phyloP scores from a whole-genome alignment of 345 rosid species.

The Toxicodendron radicans region DNA sequence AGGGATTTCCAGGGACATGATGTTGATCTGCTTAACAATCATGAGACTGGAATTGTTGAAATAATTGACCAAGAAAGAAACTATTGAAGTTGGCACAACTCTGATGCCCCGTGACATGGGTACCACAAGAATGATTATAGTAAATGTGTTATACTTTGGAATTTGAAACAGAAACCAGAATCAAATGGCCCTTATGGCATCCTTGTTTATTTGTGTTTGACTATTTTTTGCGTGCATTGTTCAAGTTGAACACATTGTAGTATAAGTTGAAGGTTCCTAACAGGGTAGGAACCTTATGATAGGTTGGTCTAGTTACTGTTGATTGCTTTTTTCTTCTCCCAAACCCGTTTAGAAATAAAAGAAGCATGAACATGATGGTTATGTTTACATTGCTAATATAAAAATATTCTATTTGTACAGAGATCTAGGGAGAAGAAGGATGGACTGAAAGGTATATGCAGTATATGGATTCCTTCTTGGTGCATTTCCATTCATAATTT shows the following conservation, averaged over 20 bases:
- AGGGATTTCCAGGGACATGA: background rate
- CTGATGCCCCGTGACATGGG: background rate
- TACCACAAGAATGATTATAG: background rate
- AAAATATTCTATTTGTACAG: slow-evolving; percentile 36
- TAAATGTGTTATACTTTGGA: background rate
- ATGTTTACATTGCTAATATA: slow-evolving; percentile 11
- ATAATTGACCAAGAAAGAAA: background rate
- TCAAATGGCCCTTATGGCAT: background rate
- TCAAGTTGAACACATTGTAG: background rate
- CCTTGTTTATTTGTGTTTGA: background rate
- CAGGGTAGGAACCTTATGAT: background rate
- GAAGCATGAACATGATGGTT: slow-evolving; percentile 15
- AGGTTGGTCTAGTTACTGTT: background rate
- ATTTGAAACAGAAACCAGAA: no score
- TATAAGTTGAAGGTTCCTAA: background rate
- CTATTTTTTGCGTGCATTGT: background rate
- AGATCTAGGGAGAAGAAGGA: slow-evolving; percentile 53
- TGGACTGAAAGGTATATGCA: slow-evolving; percentile 51
- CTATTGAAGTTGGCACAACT: background rate
- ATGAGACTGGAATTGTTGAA: background rate
- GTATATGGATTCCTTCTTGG: slow-evolving; percentile 11
- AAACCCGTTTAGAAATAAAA: background rate
- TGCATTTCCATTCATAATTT: slow-evolving; percentile 8
- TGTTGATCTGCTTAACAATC: background rate
- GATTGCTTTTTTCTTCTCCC: background rate